Percentiles rank a stretch among this genome's conserved stretches.
These are phyloP conservation scores for Phallus indusiatus DNA, from an alignment of 768 basidiomycete genomes.

Conservation along the genomic window DNA sequence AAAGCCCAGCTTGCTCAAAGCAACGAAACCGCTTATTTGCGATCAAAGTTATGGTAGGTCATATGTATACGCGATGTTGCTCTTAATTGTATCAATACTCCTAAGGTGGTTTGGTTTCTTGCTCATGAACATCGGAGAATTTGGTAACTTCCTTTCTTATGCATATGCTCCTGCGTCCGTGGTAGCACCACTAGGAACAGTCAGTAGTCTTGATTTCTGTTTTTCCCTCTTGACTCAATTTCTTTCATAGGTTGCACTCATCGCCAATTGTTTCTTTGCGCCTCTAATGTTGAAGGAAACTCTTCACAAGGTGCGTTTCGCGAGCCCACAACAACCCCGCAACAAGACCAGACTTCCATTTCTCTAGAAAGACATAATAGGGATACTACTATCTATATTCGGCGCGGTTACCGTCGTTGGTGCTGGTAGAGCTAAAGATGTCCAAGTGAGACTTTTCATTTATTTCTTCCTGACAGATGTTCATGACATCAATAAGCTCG, in stretches of 20 bases:
- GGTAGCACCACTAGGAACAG: conserved; percentile 93
- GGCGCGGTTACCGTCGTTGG: conserved; percentile 93
- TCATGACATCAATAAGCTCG: conserved; percentile 28
- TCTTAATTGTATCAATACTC: background rate
- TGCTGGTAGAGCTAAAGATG: conserved; percentile 62
- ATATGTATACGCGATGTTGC: too few species aligned
- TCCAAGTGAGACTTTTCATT: conserved; percentile 28
- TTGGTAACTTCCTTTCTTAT: conserved; percentile 85
- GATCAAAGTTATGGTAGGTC: conserved; percentile 72
- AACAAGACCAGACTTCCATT: conserved; percentile 12
- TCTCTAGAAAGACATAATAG: conserved; percentile 64
- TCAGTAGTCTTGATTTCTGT: conserved; percentile 29
- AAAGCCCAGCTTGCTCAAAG: conserved; percentile 17
- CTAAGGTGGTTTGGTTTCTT: conserved; percentile 82
- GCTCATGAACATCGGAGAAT: conserved; percentile 87
- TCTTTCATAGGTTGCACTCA: conserved; percentile 63
- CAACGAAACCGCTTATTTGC: conserved; percentile 68
- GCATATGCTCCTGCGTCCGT: conserved; percentile 87
- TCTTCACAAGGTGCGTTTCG: conserved; percentile 56
- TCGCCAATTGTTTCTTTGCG: conserved; percentile 92
- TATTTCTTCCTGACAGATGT: background rate
- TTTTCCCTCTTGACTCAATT: conserved; percentile 4
- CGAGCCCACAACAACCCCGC: background rate
- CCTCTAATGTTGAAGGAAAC: conserved; percentile 76
- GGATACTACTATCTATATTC: conserved; percentile 70